phyloP scores from a whole-genome alignment of 2,329 filamentous ascomycete genomes.

The Aspergillus aculeatinus region DNA sequence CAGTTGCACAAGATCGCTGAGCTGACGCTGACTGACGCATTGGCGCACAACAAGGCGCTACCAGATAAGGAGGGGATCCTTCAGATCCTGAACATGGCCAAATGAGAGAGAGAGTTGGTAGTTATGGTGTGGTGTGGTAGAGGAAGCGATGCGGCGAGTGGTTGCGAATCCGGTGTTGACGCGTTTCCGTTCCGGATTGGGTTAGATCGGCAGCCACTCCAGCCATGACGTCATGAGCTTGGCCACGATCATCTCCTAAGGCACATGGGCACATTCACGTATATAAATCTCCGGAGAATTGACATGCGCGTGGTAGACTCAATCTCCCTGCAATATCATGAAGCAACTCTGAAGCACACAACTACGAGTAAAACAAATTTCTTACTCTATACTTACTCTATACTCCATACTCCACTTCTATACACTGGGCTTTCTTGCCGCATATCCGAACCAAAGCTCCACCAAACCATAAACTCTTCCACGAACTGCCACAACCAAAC shows the following conservation, averaged over 20 bases:
- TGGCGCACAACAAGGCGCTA: neutral
- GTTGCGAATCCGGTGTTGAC: neutral
- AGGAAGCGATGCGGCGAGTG: neutral
- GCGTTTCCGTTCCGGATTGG: neutral
- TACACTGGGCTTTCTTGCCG: neutral
- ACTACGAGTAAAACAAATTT: no score
- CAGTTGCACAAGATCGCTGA: constrained; percentile 6
- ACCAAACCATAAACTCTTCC: neutral
- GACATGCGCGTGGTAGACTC: neutral
- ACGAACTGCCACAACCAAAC: neutral
- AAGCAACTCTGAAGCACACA: no score
- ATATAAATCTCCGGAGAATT: neutral
- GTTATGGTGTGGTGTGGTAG: neutral
- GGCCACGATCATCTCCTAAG: no score
- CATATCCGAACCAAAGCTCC: neutral
- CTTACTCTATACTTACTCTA: no score
- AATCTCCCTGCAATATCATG: no score
- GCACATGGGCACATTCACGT: no score
- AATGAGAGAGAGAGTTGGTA: neutral
- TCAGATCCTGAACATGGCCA: neutral
- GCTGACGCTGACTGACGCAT: constrained; percentile 3
- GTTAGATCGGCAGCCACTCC: neutral
- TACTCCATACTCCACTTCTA: neutral
- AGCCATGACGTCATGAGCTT: neutral
- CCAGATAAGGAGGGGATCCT: constrained; percentile 1